Evolutionary conservation across 2,329 filamentous ascomycete genomes (phyloP).

Genomic region (Botryotinia calthae): DNA sequence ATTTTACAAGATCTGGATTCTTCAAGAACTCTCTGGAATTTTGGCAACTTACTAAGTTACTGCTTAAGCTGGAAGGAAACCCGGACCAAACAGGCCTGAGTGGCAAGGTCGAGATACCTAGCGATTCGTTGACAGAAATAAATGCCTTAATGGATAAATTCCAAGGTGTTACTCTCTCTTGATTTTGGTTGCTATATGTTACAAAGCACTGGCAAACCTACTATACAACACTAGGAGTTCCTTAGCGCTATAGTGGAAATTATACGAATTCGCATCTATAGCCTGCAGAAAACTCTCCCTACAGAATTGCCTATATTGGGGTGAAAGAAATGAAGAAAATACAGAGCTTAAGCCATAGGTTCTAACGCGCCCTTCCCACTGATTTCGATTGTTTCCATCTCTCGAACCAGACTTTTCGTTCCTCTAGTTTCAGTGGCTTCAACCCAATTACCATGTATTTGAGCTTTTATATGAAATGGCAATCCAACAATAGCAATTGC

Average conservation of each 20-base stretch:
- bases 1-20: background rate
- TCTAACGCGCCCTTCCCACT: background rate
- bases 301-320: background rate
- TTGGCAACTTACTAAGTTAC: slow-evolving; percentile 1
- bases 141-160: slow-evolving; percentile 1
- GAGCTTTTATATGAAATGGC: slow-evolving; percentile 33
- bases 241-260: background rate
- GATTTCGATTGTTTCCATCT: background rate
- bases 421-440: slow-evolving; percentile 2
- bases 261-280: background rate
- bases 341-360: background rate
- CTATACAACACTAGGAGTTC: background rate
- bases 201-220: background rate
- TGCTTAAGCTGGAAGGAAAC: background rate
- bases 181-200: background rate
- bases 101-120: too few relatives aligned
- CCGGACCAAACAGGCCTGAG: background rate
- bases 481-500: slow-evolving; percentile 38
- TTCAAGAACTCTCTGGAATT: slow-evolving; percentile 10
- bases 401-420: background rate
- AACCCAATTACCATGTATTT: slow-evolving; percentile 37
- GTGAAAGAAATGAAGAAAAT: background rate
- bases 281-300: background rate
- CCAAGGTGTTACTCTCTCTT: background rate
- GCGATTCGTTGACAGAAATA: background rate